Conservation (phyloP, 2,329 filamentous ascomycete genomes). For the Fusarium torreyae region DNA sequence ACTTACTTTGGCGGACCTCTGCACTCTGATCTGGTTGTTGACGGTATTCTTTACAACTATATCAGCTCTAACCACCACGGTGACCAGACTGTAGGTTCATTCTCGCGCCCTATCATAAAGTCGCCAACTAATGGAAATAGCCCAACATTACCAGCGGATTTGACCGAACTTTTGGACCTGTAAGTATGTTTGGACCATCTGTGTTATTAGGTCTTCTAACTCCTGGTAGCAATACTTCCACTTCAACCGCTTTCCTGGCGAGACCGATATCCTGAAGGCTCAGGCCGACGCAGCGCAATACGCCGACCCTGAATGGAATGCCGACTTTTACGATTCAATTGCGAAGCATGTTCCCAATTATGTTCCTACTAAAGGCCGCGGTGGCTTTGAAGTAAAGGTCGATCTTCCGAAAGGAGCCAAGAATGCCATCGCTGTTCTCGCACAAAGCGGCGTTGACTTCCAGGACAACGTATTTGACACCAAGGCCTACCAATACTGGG, state of each 20-base stretch:
- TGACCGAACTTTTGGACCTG: conserved; percentile 75
- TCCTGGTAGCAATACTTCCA: conserved; percentile 67
- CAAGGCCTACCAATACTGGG: conserved; percentile 75
- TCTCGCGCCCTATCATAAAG: accelerated
- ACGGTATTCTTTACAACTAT: conserved; percentile 78
- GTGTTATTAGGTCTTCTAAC: conserved; percentile 8
- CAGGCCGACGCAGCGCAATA: conserved; percentile 68
- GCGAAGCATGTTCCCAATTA: conserved; percentile 72
- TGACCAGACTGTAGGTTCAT: conserved; percentile 61
- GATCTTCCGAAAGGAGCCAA: conserved; percentile 66
- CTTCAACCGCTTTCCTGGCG: conserved; percentile 69
- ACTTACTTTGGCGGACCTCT: conserved; percentile 74
- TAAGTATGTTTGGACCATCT: conserved; percentile 12
- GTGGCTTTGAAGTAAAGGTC: conserved; percentile 65
- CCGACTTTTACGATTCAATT: conserved; percentile 75
- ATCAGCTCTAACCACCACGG: conserved; percentile 74
- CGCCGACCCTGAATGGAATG: conserved; percentile 68
- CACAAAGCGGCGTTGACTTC: conserved; percentile 53
- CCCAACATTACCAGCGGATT: conserved; percentile 77
- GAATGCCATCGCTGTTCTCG: conserved; percentile 69
- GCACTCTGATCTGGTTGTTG: conserved; percentile 74
- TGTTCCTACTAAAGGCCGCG: conserved; percentile 66
- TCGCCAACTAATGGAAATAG: conserved; percentile 28
- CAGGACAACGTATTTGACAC: conserved; percentile 64
- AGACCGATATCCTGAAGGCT: conserved; percentile 62